These are phyloP conservation scores for Penicillium digitatum DNA, from an alignment of 2,329 filamentous ascomycete genomes.

Conservation along the genomic window DNA sequence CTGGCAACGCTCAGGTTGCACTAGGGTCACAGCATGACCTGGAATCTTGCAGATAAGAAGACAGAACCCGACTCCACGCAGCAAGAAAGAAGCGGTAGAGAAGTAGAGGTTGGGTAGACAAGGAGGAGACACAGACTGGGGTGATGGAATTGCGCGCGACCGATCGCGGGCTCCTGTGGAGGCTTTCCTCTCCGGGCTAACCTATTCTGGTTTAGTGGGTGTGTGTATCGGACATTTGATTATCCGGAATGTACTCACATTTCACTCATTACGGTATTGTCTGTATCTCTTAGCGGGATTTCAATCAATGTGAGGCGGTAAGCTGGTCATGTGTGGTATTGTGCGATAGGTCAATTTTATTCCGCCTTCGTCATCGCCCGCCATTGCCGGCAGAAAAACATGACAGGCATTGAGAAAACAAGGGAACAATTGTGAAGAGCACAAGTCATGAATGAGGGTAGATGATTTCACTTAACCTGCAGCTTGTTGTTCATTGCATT, in stretches of 20 bases:
- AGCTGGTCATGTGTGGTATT: conserved; percentile 7
- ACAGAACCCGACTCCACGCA: conserved; percentile 5
- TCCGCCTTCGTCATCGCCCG: conserved; percentile 34
- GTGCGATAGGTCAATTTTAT: conserved; percentile 8
- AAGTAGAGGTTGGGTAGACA: conserved; percentile 6
- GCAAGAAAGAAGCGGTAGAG: conserved; percentile 6
- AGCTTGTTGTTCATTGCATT: neutral
- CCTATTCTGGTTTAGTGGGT: conserved; percentile 19
- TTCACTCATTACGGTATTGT: conserved; percentile 3
- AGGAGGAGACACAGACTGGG: conserved; percentile 16
- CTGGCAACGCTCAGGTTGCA: conserved; percentile 19
- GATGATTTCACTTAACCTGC: neutral
- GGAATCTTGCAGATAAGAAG: conserved; percentile 6
- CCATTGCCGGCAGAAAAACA: conserved; percentile 22
- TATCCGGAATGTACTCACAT: conserved; percentile 19
- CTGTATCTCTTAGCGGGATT: too few relatives aligned
- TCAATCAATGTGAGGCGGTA: neutral
- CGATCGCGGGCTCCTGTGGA: conserved; percentile 38
- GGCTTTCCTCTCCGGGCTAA: conserved; percentile 32
- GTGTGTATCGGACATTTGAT: conserved; percentile 22
- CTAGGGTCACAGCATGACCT: conserved; percentile 24
- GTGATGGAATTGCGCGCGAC: conserved; percentile 38
- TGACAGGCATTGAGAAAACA: neutral
- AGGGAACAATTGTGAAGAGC: neutral
- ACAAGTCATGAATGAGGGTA: neutral